These are phyloP conservation scores for Solanum medicagineum DNA, from an alignment of 257 asterid species.

Conservation along the genomic window DNA sequence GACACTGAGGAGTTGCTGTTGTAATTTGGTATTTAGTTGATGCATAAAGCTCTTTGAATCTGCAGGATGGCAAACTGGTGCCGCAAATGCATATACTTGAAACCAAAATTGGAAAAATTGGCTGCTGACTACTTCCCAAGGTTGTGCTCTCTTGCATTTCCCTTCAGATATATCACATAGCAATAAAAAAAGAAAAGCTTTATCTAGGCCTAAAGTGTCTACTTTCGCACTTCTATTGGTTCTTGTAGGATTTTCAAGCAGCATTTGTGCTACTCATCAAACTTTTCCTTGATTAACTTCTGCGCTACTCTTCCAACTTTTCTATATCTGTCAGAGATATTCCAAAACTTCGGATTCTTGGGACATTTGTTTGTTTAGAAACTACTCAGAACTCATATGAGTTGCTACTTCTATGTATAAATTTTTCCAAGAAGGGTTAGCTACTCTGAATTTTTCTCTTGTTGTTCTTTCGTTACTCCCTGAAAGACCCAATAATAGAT, in stretches of 20 bases:
- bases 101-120: constrained; percentile 83
- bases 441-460: not conserved
- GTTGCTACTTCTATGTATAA: not conserved
- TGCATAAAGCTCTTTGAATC: not conserved
- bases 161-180: not conserved
- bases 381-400: not conserved
- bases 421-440: not conserved
- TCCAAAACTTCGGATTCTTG: not conserved
- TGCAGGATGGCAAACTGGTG: constrained; percentile 97
- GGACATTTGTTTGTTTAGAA: not conserved
- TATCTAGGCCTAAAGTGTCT: not conserved
- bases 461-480: not conserved
- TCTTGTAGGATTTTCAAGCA: not conserved
- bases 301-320: not conserved
- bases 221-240: not conserved
- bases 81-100: constrained; percentile 89
- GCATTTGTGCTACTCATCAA: not conserved
- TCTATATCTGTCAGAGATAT: not conserved
- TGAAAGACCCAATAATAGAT: not conserved
- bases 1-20: not conserved
- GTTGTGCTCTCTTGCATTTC: constrained; percentile 16
- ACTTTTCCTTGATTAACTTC: not conserved
- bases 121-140: constrained; percentile 89
- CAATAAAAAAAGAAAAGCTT: not conserved
- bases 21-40: not conserved